Base-by-base conservation (phyloP, 2,329 filamentous ascomycete genomes). In the Penicillium olsonii region DNA sequence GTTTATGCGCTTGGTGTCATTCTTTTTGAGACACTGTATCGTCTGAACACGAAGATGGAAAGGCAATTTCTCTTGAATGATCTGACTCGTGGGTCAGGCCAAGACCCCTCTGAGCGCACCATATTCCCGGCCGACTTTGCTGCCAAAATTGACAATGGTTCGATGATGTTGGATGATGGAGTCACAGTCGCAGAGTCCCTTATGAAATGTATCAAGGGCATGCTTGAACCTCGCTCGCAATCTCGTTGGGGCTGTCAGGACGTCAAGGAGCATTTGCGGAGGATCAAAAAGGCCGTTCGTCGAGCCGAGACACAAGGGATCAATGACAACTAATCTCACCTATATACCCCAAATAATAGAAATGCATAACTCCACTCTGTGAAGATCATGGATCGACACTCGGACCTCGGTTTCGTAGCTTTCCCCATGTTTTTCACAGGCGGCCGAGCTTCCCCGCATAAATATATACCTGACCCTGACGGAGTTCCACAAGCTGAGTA, bases 1-100 rank as follows among this genome's bases (percentile, higher is more conserved):
- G 73, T 86, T 0, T 87, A 80, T 57, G 79, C 83, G 0, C 68
- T 87, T 1, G 84, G 84, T 0, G 76, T 87, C 10, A 80, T 87
- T 24, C 69, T 82, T 0, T 82, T 86, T 37, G 85, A 88, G 63
- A 71, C 87, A 38, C 57, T 86, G 0, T 80, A 78, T 53, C 72
- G 68, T 5, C 82, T 87, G 44, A 68, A 68, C 33, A 81, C 78
- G 1, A 75, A 70, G 37, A 75, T 76, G 61, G 78, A 80, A 52
- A 71, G 78, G 12, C 67, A 72, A 39, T 52, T 72, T 18, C 71
- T 77, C 0, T 54, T 80, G 11, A 66, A 62, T 11, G 64, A 70
- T 11, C 50, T 79, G 22, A 74, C 71, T 4, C 59, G 63, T 6
- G 60, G 62, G 4, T 53, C 56, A 7, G 53, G 50, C 24, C 42